A percentile compares a stretch with the other conserved stretches of the same genome.
These are phyloP conservation scores for Pythium inflatum DNA, from an alignment of 352 stramenopile species.

Conservation along the genomic window DNA sequence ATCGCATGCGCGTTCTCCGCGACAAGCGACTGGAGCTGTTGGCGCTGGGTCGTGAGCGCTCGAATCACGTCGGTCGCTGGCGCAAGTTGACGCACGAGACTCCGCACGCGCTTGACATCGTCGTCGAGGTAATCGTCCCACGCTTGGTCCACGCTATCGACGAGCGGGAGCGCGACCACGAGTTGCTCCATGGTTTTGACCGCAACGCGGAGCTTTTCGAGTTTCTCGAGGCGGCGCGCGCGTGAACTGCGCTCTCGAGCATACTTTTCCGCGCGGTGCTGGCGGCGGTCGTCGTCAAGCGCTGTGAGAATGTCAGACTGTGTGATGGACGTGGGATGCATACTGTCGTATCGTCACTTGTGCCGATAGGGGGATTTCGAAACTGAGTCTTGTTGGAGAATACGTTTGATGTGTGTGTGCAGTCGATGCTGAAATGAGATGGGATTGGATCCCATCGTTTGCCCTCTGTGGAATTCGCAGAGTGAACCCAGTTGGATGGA, in stretches of 20 bases:
- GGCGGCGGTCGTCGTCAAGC: too few relatives aligned
- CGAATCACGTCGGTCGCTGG: not conserved
- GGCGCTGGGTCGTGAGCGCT: not conserved
- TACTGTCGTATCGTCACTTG: too few relatives aligned
- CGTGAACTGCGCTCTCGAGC: constrained; percentile 10
- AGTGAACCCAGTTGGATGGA: too few relatives aligned
- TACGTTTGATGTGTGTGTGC: too few relatives aligned
- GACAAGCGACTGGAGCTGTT: not conserved
- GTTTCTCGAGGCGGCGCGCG: not conserved
- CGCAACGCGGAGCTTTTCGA: not conserved
- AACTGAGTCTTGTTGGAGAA: too few relatives aligned
- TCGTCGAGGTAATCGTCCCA: constrained; percentile 19
- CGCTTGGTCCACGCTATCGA: constrained; percentile 1
- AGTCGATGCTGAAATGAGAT: too few relatives aligned
- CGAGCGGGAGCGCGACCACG: constrained; percentile 2
- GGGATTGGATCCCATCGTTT: too few relatives aligned
- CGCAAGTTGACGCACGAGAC: not conserved
- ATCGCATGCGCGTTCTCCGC: constrained; percentile 2
- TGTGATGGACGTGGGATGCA: too few relatives aligned
- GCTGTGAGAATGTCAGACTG: too few relatives aligned
- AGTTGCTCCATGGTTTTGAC: constrained; percentile 6
- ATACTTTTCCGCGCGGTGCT: too few relatives aligned
- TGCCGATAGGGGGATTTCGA: too few relatives aligned
- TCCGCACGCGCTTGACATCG: constrained; percentile 9
- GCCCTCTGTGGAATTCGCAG: too few relatives aligned